phyloP scores from a whole-genome alignment of 352 stramenopile genomes.

The Pythium rhizo-oryzae region DNA sequence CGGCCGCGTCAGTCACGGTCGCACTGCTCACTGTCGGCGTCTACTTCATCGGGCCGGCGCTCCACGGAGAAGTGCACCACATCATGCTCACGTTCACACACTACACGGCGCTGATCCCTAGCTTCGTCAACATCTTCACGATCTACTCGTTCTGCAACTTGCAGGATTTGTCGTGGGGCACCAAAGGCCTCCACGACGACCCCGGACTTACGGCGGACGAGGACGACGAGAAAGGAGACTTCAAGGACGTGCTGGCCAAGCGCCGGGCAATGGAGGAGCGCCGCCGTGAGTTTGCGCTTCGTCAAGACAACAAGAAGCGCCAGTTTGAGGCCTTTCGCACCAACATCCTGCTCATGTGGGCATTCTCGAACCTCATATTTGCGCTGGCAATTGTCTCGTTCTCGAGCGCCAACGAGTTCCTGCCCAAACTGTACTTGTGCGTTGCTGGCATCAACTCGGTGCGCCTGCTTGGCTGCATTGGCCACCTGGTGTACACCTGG shows the following conservation, averaged over 20 bases:
- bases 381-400: constrained; percentile 78
- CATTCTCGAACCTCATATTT: constrained; percentile 83
- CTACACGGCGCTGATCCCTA: constrained; percentile 86
- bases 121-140: constrained; percentile 90
- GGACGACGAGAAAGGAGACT: constrained; percentile 77
- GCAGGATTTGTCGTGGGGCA: constrained; percentile 88
- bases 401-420: constrained; percentile 50
- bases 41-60: constrained; percentile 82
- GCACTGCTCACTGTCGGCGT: constrained; percentile 74
- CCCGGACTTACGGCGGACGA: constrained; percentile 45
- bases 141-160: constrained; percentile 92
- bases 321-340: constrained; percentile 85
- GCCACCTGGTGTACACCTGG: constrained; percentile 76
- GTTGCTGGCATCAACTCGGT: constrained; percentile 72
- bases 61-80: constrained; percentile 83
- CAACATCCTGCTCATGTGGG: constrained; percentile 80
- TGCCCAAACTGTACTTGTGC: constrained; percentile 73
- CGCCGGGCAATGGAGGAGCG: constrained; percentile 72
- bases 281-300: constrained; percentile 54
- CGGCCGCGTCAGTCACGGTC: constrained; percentile 53
- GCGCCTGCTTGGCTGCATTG: constrained; percentile 65
- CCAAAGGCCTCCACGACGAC: constrained; percentile 68
- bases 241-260: constrained; percentile 84
- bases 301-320: constrained; percentile 69
- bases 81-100: constrained; percentile 88